Base-by-base conservation (phyloP, 306 rosid species). In the Ceratonia siliqua region DNA sequence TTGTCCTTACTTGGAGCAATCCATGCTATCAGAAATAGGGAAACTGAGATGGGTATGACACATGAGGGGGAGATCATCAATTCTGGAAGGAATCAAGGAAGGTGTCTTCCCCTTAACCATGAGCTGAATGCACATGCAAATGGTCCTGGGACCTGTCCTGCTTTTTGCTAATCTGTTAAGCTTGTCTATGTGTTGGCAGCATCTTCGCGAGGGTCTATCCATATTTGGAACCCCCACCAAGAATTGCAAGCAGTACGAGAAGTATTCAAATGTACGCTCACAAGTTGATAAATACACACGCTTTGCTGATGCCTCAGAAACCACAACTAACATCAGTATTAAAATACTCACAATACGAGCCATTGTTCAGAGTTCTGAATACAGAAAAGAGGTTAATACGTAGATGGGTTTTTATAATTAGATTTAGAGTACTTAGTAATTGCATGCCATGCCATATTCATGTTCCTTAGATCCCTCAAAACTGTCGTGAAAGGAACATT, bases 21-120 rank as follows among this genome's bases (percentile, higher is more conserved):
- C 65, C 64, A 81, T 84, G 83, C 73, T 74, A 27, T 81, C 74
- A 56, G 79, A 81, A 25, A 81, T 85, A 41, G 88, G 85, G 55
- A 85, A 81, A 8, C 77, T 81, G 33, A 85, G 85, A 14, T 73
- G 58, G 28, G 77, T 69, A 46, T 82, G 13, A 52, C 86, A 82
- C 65, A 52, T 33, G 27, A 10, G 3, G 2, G 86, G 86, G 50
- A 85, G 84, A 46, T 41, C 30, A 24, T 66, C 42, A 11, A 79
- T 48, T 15, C 22, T 13, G 33, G 67, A 59, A 3, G 80, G 24
- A 30, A 5, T 4, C 68, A 82, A 39, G 15, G 72, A 5, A 13
- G 82, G 82, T 30, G 45, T 20, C 24, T 21, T 18, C 13, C 84
- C 84, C 75, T 67, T 82, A 36, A 67, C 58, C 79, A 54, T 75